Conservation (phyloP, 2,329 filamentous ascomycete species). For the Pezicula neosporulosa region DNA sequence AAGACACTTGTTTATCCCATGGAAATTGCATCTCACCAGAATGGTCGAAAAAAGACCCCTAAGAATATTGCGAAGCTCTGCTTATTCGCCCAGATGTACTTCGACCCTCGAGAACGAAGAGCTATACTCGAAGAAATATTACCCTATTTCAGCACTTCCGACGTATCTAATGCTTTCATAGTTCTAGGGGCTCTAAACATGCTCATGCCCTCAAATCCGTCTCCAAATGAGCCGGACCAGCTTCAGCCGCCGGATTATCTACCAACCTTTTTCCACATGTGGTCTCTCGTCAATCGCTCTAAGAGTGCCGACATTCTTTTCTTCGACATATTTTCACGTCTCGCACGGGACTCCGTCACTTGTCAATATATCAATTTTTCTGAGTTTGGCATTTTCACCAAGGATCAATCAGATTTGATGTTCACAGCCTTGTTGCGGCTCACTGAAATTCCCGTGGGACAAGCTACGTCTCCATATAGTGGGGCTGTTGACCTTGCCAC, state of each 20-base stretch:
- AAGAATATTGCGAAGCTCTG: constrained; percentile 81
- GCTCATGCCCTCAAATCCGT: constrained; percentile 79
- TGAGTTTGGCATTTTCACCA: constrained; percentile 86
- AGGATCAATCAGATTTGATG: constrained; percentile 86
- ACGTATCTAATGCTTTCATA: constrained; percentile 87
- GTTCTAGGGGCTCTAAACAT: constrained; percentile 86
- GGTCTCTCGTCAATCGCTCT: constrained; percentile 89
- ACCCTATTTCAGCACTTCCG: constrained; percentile 89
- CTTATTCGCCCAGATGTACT: constrained; percentile 86
- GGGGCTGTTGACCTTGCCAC: constrained; percentile 74
- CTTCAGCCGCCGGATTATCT: constrained; percentile 87
- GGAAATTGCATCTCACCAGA: constrained; percentile 68
- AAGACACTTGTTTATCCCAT: constrained; percentile 86
- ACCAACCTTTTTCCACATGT: constrained; percentile 93
- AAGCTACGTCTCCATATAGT: constrained; percentile 90
- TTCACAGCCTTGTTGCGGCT: constrained; percentile 88
- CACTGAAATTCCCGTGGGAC: constrained; percentile 93
- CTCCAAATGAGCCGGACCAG: constrained; percentile 66
- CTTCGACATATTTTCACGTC: constrained; percentile 82
- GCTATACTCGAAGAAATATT: constrained; percentile 78
- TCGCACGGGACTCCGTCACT: constrained; percentile 79
- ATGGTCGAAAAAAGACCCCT: constrained; percentile 49
- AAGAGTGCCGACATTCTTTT: constrained; percentile 83
- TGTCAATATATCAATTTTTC: constrained; percentile 75
- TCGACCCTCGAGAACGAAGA: constrained; percentile 82